Conservation (phyloP, 257 asterid species). For the Schizonepeta tenuifolia region DNA sequence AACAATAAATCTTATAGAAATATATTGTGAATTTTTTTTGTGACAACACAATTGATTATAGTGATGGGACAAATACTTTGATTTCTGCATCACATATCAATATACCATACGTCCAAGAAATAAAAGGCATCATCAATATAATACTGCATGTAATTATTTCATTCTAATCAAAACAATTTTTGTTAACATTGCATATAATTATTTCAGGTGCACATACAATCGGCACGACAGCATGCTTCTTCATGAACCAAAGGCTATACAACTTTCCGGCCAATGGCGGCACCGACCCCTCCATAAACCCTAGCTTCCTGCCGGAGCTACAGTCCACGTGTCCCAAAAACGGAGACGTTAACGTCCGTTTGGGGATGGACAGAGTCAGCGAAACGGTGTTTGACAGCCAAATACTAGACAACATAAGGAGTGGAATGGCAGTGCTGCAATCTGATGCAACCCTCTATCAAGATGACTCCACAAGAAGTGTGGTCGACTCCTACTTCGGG, state of each 20-base stretch:
- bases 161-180: too few relatives aligned
- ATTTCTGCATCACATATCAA: too few relatives aligned
- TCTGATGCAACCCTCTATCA: conserved; percentile 69
- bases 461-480: conserved; percentile 49
- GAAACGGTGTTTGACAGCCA: conserved; percentile 52
- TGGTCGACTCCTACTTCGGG: conserved; percentile 74
- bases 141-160: too few relatives aligned
- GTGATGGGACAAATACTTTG: too few relatives aligned
- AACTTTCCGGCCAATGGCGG: conserved; percentile 45
- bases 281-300: conserved; percentile 74
- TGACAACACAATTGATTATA: too few relatives aligned
- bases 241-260: conserved; percentile 76
- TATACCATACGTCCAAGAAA: too few relatives aligned
- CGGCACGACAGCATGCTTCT: conserved; percentile 89
- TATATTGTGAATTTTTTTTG: too few relatives aligned
- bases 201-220: conserved; percentile 74
- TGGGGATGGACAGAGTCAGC: conserved; percentile 64
- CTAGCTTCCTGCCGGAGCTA: conserved; percentile 56
- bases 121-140: neutral
- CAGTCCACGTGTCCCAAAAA: conserved; percentile 51
- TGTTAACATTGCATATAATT: neutral
- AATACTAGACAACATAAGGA: conserved; percentile 57
- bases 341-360: conserved; percentile 57
- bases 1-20: too few relatives aligned
- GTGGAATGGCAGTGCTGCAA: conserved; percentile 67